Percentiles rank a stretch among this genome's conserved stretches.
Evolutionary conservation across 345 rosid species (phyloP).

Genomic region (Acer saccharum): DNA sequence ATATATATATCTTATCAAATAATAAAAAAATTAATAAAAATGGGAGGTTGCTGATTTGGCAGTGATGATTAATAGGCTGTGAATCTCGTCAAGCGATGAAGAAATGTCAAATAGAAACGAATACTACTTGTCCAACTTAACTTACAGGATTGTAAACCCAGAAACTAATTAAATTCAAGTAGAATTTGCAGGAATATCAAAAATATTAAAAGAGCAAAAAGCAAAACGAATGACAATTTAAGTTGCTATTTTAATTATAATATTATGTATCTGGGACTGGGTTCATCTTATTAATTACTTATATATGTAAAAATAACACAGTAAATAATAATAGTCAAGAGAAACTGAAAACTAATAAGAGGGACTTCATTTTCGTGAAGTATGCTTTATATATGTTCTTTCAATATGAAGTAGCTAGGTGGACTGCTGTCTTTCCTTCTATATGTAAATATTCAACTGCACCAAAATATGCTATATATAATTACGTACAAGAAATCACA

Average conservation of each 20-base stretch:
- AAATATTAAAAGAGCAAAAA: not conserved
- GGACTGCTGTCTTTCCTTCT: not conserved
- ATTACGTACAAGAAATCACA: no score
- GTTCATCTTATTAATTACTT: not conserved
- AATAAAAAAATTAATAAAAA: no score
- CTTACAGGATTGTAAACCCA: not conserved
- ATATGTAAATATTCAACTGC: constrained; percentile 8
- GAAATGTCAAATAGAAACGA: no score
- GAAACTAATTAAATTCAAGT: not conserved
- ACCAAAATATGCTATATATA: not conserved
- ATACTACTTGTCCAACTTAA: no score
- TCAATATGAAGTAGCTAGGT: no score
- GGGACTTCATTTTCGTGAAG: not conserved
- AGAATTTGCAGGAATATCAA: not conserved
- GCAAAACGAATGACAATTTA: not conserved
- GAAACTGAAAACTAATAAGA: not conserved
- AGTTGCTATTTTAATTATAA: not conserved
- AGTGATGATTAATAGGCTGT: no score
- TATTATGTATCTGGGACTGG: not conserved
- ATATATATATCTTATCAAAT: no score
- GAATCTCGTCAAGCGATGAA: no score
- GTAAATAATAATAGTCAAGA: not conserved
- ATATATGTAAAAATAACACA: not conserved
- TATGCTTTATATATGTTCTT: not conserved
- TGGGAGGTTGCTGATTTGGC: no score